Conservation (phyloP, 1,284 basidiomycete species). For the Sporisorium graminicola region DNA sequence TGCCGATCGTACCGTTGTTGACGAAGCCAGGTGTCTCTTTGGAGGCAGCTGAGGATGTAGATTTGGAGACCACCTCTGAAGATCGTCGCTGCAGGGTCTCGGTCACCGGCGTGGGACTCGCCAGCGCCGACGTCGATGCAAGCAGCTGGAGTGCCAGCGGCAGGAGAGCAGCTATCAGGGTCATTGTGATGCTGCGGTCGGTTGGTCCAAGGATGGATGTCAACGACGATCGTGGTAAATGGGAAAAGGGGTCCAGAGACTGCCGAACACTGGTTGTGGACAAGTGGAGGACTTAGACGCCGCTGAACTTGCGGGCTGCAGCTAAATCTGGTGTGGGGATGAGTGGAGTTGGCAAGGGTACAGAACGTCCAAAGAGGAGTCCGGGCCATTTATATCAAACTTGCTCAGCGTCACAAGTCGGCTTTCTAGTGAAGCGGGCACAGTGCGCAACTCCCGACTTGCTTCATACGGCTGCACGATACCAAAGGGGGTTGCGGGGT, state of each 20-base stretch:
- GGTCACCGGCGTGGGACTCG: constrained; percentile 21
- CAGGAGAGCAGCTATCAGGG: constrained; percentile 20
- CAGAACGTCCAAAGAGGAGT: neutral
- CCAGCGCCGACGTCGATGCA: constrained; percentile 18
- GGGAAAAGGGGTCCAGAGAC: neutral
- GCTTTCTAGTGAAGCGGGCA: neutral
- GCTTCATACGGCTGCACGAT: neutral
- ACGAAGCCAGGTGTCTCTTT: constrained; percentile 57
- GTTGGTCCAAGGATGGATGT: neutral
- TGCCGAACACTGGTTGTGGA: neutral
- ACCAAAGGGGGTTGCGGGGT: neutral
- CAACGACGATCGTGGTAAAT: constrained; percentile 4
- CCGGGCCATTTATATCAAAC: constrained; percentile 21
- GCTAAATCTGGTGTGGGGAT: constrained; percentile 16
- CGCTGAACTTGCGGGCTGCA: constrained; percentile 1
- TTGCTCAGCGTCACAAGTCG: neutral
- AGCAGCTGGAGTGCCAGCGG: constrained; percentile 45
- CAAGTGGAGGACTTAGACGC: constrained; percentile 14
- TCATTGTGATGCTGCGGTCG: constrained; percentile 8
- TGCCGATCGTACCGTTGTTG: constrained; percentile 61
- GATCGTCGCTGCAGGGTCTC: constrained; percentile 8
- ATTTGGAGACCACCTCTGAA: constrained; percentile 5
- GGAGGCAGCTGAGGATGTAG: constrained; percentile 21
- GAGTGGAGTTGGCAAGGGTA: constrained; percentile 18
- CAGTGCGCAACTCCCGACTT: neutral